phyloP scores from a whole-genome alignment of 305 asterid genomes.

The Fraxinus baroniana region DNA sequence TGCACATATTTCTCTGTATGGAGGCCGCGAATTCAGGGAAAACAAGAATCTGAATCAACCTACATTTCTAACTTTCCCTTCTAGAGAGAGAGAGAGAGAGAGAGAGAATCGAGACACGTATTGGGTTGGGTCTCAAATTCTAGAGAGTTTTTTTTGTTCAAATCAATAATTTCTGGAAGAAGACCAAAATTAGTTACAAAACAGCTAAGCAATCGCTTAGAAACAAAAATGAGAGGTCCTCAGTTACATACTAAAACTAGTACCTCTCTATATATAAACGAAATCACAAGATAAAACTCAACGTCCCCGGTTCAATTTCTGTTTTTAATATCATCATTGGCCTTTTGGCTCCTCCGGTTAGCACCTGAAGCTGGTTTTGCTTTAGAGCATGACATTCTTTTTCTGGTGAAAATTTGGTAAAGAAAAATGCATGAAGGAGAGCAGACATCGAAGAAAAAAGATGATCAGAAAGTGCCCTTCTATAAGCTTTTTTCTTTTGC shows the following conservation, averaged over 20 bases:
- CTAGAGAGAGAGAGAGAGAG: not conserved
- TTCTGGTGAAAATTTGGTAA: not conserved
- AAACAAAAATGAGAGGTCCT: not conserved
- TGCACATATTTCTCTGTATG: not conserved
- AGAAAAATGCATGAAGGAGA: not conserved
- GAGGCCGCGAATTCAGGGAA: not conserved
- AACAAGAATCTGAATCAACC: not conserved
- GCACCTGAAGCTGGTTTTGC: not conserved
- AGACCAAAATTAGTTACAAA: not conserved
- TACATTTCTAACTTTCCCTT: not conserved
- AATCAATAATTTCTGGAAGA: not conserved
- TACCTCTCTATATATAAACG: not conserved
- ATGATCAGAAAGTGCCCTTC: slow-evolving; percentile 38
- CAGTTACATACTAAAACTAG: not conserved
- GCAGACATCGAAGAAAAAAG: not conserved
- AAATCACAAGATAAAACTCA: not conserved
- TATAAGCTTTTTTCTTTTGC: slow-evolving; percentile 53
- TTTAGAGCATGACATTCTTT: not conserved
- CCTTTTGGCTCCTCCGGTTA: not conserved
- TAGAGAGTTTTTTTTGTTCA: not conserved
- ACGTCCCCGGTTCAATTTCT: not conserved
- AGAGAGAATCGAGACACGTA: not conserved
- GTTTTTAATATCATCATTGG: not conserved
- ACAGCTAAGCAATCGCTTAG: not conserved
- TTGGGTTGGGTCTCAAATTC: not conserved